Evolutionary conservation across 2,329 filamentous ascomycete species (phyloP), one percentile per base, ranked within the genome.

Genomic region (Cyanodermella asteris): DNA sequence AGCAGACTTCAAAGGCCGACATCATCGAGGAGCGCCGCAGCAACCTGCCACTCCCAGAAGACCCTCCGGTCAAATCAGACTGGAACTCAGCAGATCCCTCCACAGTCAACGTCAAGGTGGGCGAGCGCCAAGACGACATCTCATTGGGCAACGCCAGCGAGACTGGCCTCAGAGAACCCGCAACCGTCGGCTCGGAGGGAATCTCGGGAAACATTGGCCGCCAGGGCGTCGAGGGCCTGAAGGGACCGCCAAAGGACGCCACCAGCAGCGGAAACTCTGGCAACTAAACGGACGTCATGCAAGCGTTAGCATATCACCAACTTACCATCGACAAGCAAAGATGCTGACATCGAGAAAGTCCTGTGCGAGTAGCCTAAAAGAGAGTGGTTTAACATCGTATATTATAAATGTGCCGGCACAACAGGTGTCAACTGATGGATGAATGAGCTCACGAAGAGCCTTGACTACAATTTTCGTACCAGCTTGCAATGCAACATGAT

Each of bases 31-130:
- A 74, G 46, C 59, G 59, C 40, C 60, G 72, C 51, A 51, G 68
- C 46, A 78, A 80, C 50, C 68, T 90, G 16, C 74, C 75, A 25
- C 64, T 82, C 25, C 78, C 77, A 11, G 75, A 84, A 3, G 59
- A 82, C 36, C 77, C 77, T 13, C 74, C 75, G 2, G 53, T 50
- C n/a, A 52, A 66, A n/a, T 74, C 73, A 5, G 76, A 87, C 56
- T 81, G 69, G 61, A 69, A 82, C 45, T 77, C 72, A 0, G 56
- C 62, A 25, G 74, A 84, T 39, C 59, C 59, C 16, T 53, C 63
- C 33, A 76, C 53, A 28, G 68, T 76, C 42, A 73, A 77, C 41
- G 66, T 76, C 23, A 72, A 72, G 34, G 64, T 68, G 18, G 72
- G 72, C 12, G 49, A 59, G 27, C 37, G 57, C 2, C 44, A 61